Conservation (phyloP, 1,284 basidiomycete species). For the Thelephora terrestris region DNA sequence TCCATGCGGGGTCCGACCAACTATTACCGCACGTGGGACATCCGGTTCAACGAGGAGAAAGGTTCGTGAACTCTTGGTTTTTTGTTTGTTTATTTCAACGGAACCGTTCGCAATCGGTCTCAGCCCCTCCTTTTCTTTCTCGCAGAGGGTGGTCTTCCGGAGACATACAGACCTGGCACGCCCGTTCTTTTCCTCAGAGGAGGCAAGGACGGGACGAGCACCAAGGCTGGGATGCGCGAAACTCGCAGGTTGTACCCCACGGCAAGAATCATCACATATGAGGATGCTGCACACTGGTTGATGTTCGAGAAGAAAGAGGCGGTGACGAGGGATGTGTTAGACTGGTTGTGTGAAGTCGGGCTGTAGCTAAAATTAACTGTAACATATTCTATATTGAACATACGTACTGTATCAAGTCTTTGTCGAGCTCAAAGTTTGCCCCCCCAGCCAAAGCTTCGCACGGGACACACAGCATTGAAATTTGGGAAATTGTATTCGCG, state of each 20-base stretch:
- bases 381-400: too few species aligned
- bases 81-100: neutral
- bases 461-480: too few species aligned
- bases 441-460: too few species aligned
- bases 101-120: too few species aligned
- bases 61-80: constrained; percentile 24
- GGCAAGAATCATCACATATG: neutral
- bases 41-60: constrained; percentile 53
- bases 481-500: too few species aligned
- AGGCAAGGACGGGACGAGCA: constrained; percentile 34
- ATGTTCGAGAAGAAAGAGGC: constrained; percentile 47
- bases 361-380: neutral
- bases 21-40: constrained; percentile 52
- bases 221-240: constrained; percentile 18
- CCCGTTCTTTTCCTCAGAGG: constrained; percentile 56
- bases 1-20: constrained; percentile 61
- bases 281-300: constrained; percentile 48
- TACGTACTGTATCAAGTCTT: too few species aligned
- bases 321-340: constrained; percentile 34
- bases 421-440: too few species aligned
- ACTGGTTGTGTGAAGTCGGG: constrained; percentile 29
- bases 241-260: constrained; percentile 33
- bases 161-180: constrained; percentile 32
- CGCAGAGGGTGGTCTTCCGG: constrained; percentile 31
- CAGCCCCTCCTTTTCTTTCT: constrained; percentile 9